A percentile compares a stretch with the other conserved stretches of the same genome.
Evolutionary conservation across 108 stramenopile genomes (phyloP).

Genomic region (Epithemia pelagica): DNA sequence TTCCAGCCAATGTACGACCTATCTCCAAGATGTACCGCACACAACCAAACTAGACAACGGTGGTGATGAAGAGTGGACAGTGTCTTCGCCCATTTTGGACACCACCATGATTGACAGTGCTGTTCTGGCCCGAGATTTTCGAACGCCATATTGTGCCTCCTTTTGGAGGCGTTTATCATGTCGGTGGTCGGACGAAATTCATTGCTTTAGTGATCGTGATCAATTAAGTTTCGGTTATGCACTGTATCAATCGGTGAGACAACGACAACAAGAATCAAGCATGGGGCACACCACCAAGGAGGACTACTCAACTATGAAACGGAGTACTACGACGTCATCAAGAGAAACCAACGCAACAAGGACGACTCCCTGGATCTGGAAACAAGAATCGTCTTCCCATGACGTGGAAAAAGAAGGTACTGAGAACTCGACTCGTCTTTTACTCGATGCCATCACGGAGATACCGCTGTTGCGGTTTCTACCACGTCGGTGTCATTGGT

Average conservation of each 20-base stretch:
- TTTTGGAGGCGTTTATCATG: constrained; percentile 15
- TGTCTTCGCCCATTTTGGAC: neutral
- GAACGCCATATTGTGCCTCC: constrained; percentile 2
- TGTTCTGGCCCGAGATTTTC: constrained; percentile 12
- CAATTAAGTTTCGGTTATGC: constrained; percentile 16
- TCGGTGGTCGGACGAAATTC: constrained; percentile 22
- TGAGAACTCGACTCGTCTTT: neutral
- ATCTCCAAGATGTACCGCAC: neutral
- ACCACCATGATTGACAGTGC: constrained; percentile 15
- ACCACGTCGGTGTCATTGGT: neutral
- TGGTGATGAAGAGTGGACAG: neutral
- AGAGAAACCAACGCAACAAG: neutral
- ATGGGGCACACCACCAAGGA: too few species aligned
- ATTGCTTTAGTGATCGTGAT: constrained; percentile 27
- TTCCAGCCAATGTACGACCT: constrained; percentile 4
- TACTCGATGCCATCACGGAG: neutral
- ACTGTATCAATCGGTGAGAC: neutral
- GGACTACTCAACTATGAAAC: too few species aligned
- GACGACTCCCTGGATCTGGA: neutral
- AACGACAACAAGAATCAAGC: neutral
- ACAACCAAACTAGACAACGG: neutral
- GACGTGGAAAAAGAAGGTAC: neutral
- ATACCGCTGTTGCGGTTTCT: neutral
- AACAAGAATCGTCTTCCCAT: neutral
- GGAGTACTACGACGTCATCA: too few species aligned